A percentile compares a stretch with the other conserved stretches of the same genome.
These are phyloP conservation scores for Isochrysis galbana DNA, from an alignment of 78 protist genomes.

Conservation along the genomic window DNA sequence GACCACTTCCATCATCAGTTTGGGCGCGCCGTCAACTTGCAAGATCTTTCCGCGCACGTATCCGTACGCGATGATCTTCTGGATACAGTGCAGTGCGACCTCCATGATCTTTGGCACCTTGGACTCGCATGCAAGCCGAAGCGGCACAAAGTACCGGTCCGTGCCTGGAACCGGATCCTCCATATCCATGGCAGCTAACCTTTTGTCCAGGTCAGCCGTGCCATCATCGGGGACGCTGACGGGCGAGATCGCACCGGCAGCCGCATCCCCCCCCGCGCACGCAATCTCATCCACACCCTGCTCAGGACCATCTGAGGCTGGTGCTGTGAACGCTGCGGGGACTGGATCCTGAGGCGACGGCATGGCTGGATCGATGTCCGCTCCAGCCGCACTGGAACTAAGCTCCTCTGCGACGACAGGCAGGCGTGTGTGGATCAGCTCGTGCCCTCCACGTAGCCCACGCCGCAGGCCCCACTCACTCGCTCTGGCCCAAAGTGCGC, in stretches of 20 bases:
- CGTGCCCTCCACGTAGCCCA: no score
- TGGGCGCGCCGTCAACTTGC: not conserved
- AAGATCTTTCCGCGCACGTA: conserved; percentile 28
- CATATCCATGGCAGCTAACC: not conserved
- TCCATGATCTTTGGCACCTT: conserved; percentile 59
- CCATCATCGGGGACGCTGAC: not conserved
- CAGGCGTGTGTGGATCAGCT: no score
- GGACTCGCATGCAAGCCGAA: conserved; percentile 67
- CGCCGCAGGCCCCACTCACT: no score
- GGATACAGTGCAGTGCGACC: not conserved
- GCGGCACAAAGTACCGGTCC: conserved; percentile 37
- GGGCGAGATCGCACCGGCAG: not conserved
- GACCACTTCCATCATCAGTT: not conserved
- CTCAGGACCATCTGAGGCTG: no score
- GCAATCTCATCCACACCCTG: no score
- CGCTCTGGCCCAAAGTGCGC: no score
- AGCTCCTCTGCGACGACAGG: no score
- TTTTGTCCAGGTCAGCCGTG: not conserved
- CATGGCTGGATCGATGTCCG: no score
- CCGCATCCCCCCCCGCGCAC: not conserved
- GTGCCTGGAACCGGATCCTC: not conserved
- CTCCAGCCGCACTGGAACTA: no score
- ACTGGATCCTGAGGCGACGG: no score
- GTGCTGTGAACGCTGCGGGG: no score
- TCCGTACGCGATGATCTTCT: conserved; percentile 69